A percentile compares a stretch with the other conserved stretches of the same genome.
Conservation (phyloP, 345 rosid genomes). For the Microcos paniculata region DNA sequence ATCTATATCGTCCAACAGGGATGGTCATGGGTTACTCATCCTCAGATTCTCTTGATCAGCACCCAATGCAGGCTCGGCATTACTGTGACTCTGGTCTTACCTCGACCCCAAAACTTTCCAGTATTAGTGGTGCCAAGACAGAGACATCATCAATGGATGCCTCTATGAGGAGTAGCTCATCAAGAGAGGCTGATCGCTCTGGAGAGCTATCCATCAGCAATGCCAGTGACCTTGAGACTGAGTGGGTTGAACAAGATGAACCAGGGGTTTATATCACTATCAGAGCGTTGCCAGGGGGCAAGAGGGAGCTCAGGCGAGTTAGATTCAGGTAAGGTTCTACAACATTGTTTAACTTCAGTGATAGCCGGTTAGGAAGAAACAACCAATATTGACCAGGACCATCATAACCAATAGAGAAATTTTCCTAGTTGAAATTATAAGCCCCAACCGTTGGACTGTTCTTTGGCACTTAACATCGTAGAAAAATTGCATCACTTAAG, state of each 20-base stretch:
- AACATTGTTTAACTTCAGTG: neutral
- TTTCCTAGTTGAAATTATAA: neutral
- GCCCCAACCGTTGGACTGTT: neutral
- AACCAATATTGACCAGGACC: neutral
- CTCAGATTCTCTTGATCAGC: conserved; percentile 75
- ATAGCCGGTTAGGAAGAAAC: neutral
- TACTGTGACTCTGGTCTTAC: conserved; percentile 69
- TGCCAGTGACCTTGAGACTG: conserved; percentile 83
- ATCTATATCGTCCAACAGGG: conserved; percentile 63
- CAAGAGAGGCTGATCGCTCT: conserved; percentile 87
- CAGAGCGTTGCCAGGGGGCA: conserved; percentile 71
- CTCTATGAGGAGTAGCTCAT: conserved; percentile 85
- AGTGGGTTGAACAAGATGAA: conserved; percentile 97
- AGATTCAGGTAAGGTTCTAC: conserved; percentile 77
- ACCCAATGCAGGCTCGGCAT: conserved; percentile 56
- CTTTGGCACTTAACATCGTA: conserved; percentile 5
- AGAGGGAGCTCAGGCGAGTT: conserved; percentile 93
- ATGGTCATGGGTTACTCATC: conserved; percentile 67
- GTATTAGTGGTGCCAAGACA: conserved; percentile 86
- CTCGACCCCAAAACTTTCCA: conserved; percentile 93
- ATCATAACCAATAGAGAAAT: neutral
- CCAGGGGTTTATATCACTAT: conserved; percentile 97
- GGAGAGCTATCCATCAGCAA: conserved; percentile 82
- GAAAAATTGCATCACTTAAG: neutral
- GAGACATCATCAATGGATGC: conserved; percentile 91